Conservation (phyloP, 2,329 filamentous ascomycete species). For the Beauveria varroae region DNA sequence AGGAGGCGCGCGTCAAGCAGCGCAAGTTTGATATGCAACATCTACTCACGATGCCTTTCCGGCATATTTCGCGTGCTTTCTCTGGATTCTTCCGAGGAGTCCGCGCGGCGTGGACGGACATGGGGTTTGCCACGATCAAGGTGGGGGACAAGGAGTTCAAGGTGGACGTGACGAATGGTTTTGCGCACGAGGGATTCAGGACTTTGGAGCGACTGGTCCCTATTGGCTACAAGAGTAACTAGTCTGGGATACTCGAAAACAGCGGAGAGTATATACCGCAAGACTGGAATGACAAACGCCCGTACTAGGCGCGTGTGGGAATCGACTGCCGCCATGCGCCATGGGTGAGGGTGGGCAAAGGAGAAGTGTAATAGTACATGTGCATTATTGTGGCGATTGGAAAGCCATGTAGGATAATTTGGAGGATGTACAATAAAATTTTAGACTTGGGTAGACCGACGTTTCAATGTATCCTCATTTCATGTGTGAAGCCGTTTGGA, state of each 20-base stretch:
- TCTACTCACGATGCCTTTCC: constrained; percentile 50
- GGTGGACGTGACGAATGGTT: constrained; percentile 49
- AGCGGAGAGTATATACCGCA: background rate
- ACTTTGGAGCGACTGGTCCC: constrained; percentile 49
- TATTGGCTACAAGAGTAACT: constrained; percentile 17
- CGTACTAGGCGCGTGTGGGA: background rate
- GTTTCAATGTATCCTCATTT: background rate
- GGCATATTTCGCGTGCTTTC: constrained; percentile 37
- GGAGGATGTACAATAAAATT: background rate
- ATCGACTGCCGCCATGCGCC: background rate
- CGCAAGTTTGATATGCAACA: constrained; percentile 47
- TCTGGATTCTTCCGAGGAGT: constrained; percentile 36
- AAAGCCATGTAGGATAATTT: background rate
- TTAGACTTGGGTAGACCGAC: background rate
- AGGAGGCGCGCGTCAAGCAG: constrained; percentile 29
- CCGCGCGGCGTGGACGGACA: constrained; percentile 44
- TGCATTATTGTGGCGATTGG: background rate
- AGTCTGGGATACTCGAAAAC: background rate
- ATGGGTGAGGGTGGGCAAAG: background rate
- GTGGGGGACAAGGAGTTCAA: constrained; percentile 45
- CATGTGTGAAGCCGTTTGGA: background rate
- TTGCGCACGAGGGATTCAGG: constrained; percentile 51
- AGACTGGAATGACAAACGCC: background rate
- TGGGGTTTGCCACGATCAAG: constrained; percentile 46
- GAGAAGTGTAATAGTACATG: background rate